These are phyloP conservation scores for Clarkia xantiana DNA, from an alignment of 345 rosid species.

Conservation along the genomic window DNA sequence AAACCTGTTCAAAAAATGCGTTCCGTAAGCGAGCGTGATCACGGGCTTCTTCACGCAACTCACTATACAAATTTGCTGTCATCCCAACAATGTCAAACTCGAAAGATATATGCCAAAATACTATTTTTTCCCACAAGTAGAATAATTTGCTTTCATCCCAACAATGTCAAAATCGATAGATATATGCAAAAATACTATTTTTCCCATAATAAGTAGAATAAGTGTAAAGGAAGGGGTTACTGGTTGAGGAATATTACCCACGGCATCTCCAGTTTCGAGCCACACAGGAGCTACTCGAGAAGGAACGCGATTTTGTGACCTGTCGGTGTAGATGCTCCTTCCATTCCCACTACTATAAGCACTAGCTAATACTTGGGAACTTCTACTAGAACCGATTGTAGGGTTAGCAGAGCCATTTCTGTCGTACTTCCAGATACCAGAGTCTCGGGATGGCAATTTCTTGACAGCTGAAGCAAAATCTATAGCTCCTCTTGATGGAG, in stretches of 20 bases:
- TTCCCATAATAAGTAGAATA: slow-evolving; percentile 16
- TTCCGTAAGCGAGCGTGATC: slow-evolving; percentile 85
- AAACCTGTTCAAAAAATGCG: slow-evolving; percentile 84
- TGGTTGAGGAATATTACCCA: slow-evolving; percentile 53
- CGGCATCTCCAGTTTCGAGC: slow-evolving; percentile 99
- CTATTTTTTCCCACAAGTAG: slow-evolving; percentile 12
- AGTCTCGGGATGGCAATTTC: slow-evolving; percentile 74
- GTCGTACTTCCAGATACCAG: slow-evolving; percentile 77
- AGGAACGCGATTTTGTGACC: slow-evolving; percentile 50
- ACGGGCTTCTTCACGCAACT: slow-evolving; percentile 84
- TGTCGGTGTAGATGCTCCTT: slow-evolving; percentile 42
- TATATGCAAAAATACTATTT: slow-evolving; percentile 15
- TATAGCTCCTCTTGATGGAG: slow-evolving; percentile 39
- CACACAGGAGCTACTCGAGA: slow-evolving; percentile 70
- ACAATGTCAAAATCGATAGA: slow-evolving; percentile 28
- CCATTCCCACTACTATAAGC: slow-evolving; percentile 36
- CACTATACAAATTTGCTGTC: slow-evolving; percentile 77
- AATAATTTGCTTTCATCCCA: slow-evolving; percentile 56
- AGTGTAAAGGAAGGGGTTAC: slow-evolving; percentile 11
- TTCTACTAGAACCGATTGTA: slow-evolving; percentile 74
- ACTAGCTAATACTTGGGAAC: slow-evolving; percentile 29
- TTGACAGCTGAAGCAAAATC: slow-evolving; percentile 94
- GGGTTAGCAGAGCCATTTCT: slow-evolving; percentile 61
- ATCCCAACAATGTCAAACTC: slow-evolving; percentile 42
- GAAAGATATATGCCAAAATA: slow-evolving; percentile 15